These are phyloP conservation scores for Cladosporium cucumerinum DNA, from an alignment of 2,329 filamentous ascomycete species.

Conservation along the genomic window DNA sequence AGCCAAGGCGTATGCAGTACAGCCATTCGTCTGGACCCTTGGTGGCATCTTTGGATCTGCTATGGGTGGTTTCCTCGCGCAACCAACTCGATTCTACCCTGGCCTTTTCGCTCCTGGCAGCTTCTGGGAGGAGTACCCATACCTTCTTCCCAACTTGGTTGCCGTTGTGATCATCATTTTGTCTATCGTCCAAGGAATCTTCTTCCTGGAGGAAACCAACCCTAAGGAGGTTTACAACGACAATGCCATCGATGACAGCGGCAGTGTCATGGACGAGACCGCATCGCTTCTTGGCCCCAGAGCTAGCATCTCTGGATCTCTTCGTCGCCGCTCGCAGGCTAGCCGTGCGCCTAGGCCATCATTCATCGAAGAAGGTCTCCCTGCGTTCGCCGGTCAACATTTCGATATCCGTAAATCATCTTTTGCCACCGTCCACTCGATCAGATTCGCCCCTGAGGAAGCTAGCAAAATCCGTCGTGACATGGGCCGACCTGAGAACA, in stretches of 20 bases:
- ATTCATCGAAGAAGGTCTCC: conserved; percentile 45
- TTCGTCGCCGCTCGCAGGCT: conserved; percentile 61
- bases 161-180: conserved; percentile 71
- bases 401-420: conserved; percentile 18
- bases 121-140: conserved; percentile 73
- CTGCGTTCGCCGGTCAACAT: conserved; percentile 14
- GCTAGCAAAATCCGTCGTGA: conserved; percentile 48
- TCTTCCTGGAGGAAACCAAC: conserved; percentile 81
- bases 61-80: conserved; percentile 79
- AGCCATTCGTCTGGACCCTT: conserved; percentile 89
- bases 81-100: conserved; percentile 71
- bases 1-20: conserved; percentile 80
- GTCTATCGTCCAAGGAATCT: conserved; percentile 72
- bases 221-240: conserved; percentile 59
- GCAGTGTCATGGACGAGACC: conserved; percentile 16
- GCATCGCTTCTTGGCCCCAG: conserved; percentile 36
- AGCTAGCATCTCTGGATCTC: conserved; percentile 71
- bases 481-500: conserved; percentile 32
- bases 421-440: conserved; percentile 18
- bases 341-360: conserved; percentile 35
- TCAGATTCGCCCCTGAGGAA: conserved; percentile 39
- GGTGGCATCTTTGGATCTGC: conserved; percentile 83
- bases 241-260: conserved; percentile 29
- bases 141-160: conserved; percentile 79
- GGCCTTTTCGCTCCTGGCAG: conserved; percentile 62